Evolutionary conservation across 2,329 filamentous ascomycete genomes (phyloP).

Genomic region (Penicillium rolfsii): DNA sequence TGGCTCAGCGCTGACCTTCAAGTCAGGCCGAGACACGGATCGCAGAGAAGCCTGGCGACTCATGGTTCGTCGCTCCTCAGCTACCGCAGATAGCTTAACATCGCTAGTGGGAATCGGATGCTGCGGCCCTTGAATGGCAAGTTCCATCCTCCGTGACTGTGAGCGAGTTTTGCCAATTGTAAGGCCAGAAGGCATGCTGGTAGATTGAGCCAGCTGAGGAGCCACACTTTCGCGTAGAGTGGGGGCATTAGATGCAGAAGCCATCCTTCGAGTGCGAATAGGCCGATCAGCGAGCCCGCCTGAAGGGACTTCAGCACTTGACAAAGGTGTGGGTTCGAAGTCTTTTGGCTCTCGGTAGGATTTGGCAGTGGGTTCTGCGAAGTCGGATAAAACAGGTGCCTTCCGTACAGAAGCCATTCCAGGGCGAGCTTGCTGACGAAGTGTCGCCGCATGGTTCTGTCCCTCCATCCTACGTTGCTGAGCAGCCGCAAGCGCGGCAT

Average conservation of each 20-base stretch:
- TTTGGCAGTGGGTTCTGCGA: slow-evolving; percentile 21
- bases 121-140: slow-evolving; percentile 30
- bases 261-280: slow-evolving; percentile 42
- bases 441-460: slow-evolving; percentile 52
- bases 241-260: slow-evolving; percentile 39
- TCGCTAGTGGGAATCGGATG: slow-evolving; percentile 25
- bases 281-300: slow-evolving; percentile 46
- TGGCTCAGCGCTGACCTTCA: slow-evolving; percentile 12
- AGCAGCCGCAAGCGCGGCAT: slow-evolving; percentile 45
- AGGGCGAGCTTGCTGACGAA: slow-evolving; percentile 51
- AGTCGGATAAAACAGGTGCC: slow-evolving; percentile 31
- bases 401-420: slow-evolving; percentile 36
- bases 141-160: slow-evolving; percentile 44
- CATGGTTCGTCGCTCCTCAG: slow-evolving; percentile 23
- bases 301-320: slow-evolving; percentile 21
- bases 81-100: slow-evolving; percentile 24
- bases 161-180: slow-evolving; percentile 49
- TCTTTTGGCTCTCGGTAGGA: slow-evolving; percentile 26
- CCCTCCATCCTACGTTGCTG: slow-evolving; percentile 45
- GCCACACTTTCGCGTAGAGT: slow-evolving; percentile 37
- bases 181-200: slow-evolving; percentile 37
- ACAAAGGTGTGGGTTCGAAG: slow-evolving; percentile 18
- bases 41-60: slow-evolving; percentile 22
- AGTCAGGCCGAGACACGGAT: slow-evolving; percentile 22
- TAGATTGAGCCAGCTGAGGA: slow-evolving; percentile 37